Evolutionary conservation across 768 basidiomycete species (phyloP), one percentile per base, ranked within the genome.

Genomic region (Auriscalpium vulgare): DNA sequence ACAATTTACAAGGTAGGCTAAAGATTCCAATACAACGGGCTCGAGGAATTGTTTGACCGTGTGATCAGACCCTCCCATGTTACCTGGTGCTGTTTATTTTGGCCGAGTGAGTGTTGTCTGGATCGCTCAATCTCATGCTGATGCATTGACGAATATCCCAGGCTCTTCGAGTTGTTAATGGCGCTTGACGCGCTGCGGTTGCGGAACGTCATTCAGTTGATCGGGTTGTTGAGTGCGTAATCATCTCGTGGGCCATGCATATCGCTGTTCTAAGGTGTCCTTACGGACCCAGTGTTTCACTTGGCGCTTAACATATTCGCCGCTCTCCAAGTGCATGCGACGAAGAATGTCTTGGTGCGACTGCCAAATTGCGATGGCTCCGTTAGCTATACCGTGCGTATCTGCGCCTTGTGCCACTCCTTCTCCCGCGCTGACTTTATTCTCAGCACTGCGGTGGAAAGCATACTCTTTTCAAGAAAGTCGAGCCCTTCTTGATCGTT

Each of bases 11-110:
- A 85, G 72, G 87, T 81, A 59, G 23, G 29, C 23, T 62, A 37
- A 23, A 11, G 4, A 13, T 29, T 29, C 4, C 29, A 29, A 4
- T 29, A 5, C 29, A 7, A 4, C 29, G 29, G 29, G 7, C 29
- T 4, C 29, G 29, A 7, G 29, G 29, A 5, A 29, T 29, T 29
- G 29, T 29, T 29, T 29, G 29, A 29, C 29, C 29, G 4, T 17
- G 29, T 29, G 4, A 29, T 44, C 51, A 89, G 85, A 91, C 90
- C 13, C 67, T 91, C 53, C 85, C 89, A 58, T 91, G 90, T 69
- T 93, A 91, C 67, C 81, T 93, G 6, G 88, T 88, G 4, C 74
- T 93, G 8, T 93, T 91, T 67, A 83, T 84, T 23, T 74, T 93
- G 10, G 91, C 21, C 21, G n/a, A n/a, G n/a, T n/a, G n/a, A n/a